phyloP scores from a whole-genome alignment of 2,329 filamentous ascomycete genomes.

The Beauveria scarabaeidicola region DNA sequence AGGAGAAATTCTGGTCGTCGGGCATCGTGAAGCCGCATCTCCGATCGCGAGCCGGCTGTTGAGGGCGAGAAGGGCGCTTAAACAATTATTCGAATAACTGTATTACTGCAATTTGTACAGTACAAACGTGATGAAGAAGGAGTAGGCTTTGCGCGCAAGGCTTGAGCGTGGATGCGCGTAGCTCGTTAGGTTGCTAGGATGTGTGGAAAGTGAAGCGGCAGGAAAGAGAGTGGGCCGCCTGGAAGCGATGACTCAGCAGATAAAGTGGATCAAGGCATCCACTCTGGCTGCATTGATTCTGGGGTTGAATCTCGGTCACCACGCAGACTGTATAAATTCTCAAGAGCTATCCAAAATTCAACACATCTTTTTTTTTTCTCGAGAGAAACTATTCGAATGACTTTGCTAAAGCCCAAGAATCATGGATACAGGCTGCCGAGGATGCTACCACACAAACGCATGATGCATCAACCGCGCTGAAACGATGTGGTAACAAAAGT shows the following conservation, averaged over 20 bases:
- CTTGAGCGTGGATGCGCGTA: neutral
- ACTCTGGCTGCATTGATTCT: too few species aligned
- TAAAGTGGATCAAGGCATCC: neutral
- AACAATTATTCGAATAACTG: neutral
- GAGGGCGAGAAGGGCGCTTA: neutral
- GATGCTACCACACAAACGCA: neutral
- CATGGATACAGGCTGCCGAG: too few species aligned
- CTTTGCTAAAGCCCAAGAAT: too few species aligned
- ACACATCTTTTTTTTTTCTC: neutral
- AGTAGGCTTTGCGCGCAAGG: neutral
- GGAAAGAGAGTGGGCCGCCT: neutral
- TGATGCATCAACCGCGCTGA: neutral
- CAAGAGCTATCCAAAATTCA: too few species aligned
- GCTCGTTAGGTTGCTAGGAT: neutral
- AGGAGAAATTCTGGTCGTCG: constrained; percentile 26
- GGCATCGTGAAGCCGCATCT: constrained; percentile 21
- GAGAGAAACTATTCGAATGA: too few species aligned
- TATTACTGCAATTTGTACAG: neutral
- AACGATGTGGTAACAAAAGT: neutral
- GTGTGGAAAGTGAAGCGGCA: neutral
- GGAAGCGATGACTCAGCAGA: neutral
- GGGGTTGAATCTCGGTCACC: too few species aligned
- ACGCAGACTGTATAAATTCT: too few species aligned
- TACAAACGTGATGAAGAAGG: neutral
- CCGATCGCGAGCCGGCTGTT: neutral